A percentile compares a stretch with the other conserved stretches of the same genome.
Evolutionary conservation across 75 land plant genomes (phyloP).

Genomic region (Pinus albicaulis): DNA sequence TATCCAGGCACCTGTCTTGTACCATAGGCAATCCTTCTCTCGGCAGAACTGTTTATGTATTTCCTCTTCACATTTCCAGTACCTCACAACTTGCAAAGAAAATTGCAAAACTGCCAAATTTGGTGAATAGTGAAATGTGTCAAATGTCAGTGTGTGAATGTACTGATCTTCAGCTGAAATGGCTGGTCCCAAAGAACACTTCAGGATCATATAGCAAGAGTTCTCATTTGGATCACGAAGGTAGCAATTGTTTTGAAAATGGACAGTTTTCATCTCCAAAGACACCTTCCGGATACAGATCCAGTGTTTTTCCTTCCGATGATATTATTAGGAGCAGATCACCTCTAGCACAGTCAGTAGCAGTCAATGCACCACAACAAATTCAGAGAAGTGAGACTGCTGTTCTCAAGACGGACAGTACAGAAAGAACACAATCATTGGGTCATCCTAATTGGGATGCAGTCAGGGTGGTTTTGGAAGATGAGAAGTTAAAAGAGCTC

Average conservation of each 20-base stretch:
- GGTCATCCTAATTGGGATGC: slow-evolving; percentile 18
- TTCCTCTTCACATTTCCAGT: slow-evolving; percentile 26
- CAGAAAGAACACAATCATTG: slow-evolving; percentile 2
- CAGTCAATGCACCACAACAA: slow-evolving; percentile 1
- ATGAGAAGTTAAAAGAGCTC: slow-evolving; percentile 43
- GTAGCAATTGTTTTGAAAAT: slow-evolving; percentile 13
- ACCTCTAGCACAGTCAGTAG: neutral
- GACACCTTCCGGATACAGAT: slow-evolving; percentile 31
- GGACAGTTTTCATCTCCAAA: slow-evolving; percentile 35
- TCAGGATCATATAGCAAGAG: neutral
- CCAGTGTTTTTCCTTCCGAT: slow-evolving; percentile 10
- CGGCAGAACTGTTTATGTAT: slow-evolving; percentile 50
- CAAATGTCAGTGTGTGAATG: slow-evolving; percentile 26
- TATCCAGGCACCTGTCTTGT: slow-evolving; percentile 66
- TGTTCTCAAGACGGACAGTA: neutral
- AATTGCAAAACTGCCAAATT: slow-evolving; percentile 1
- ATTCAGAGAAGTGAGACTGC: slow-evolving; percentile 6
- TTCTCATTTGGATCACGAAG: neutral
- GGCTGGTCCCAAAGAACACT: slow-evolving; percentile 14
- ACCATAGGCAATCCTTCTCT: slow-evolving; percentile 66
- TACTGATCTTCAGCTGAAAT: slow-evolving; percentile 51
- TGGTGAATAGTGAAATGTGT: neutral
- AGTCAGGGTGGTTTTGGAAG: slow-evolving; percentile 31
- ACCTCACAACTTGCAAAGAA: neutral
- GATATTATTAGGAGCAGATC: neutral